Base-by-base conservation (phyloP, 768 basidiomycete species). In the Auricularia heimuer region DNA sequence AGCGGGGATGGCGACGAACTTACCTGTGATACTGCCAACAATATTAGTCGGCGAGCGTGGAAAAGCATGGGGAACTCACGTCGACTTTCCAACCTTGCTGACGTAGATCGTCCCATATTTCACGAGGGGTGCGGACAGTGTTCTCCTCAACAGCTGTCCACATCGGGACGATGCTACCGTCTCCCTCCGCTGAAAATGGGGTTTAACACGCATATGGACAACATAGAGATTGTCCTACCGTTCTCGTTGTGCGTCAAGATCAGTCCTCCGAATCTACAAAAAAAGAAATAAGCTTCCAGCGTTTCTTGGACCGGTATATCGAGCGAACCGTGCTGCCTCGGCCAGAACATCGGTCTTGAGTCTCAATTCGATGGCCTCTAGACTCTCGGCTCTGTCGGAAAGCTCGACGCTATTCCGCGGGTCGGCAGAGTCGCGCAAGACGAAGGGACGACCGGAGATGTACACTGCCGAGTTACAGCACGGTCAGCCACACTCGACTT, bases 211-310 rank as follows among this genome's bases (percentile, higher is more conserved):
- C 24, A 6, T 3, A 18, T 18, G 24, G 8, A 35, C 2, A 63
- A 29, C 29, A 29, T 29, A 29, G 29, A 29, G 29, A 37, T 16
- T 45, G 42, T 14, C 83, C 66, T 72, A 89, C 89, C 86, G 66
- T 93, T 79, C 80, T 98, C 95, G 70, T 98, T 93, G 71, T 98
- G 97, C 0, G 94, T 95, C 63, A 98, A 79, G 44, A 99, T 78
- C 45, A 98, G 79, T 2, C 97, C 94, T 3, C 94, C 94, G 69
- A 88, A 94, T 71, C 91, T 92, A 62, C 62, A 39, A 16, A 10
- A 10, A 21, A 29, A 29, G 29, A 29, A 29, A 29, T 29, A 29
- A 29, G 29, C 29, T 2, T 29, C 29, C 29, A 29, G 29, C 29
- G 29, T 29, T 29, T 29, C 29, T 29, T 29, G 29, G 11, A 37